Percentiles rank a stretch among this genome's conserved stretches.
These are phyloP conservation scores for Candida silvicultrix DNA, from an alignment of 805 yeast genomes.

Conservation along the genomic window DNA sequence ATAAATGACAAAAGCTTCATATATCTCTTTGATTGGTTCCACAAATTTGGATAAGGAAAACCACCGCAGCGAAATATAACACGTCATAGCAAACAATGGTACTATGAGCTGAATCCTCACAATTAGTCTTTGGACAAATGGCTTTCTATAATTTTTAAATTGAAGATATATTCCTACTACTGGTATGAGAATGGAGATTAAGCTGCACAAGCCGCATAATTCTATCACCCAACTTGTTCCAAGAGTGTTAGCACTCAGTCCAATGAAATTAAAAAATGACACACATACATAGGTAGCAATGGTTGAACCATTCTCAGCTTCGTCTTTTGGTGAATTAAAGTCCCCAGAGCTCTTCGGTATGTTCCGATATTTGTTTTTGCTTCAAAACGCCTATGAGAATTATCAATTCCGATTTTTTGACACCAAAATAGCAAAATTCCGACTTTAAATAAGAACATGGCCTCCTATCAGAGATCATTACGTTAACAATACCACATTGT, in stretches of 20 bases:
- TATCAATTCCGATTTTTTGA: not conserved
- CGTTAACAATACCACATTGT: too few species aligned
- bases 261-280: not conserved
- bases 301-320: not conserved
- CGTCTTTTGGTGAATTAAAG: not conserved
- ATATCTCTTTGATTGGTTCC: constrained; percentile 80
- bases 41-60: constrained; percentile 40
- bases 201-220: constrained; percentile 5
- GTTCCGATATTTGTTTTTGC: not conserved
- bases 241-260: not conserved
- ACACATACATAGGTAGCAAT: constrained; percentile 1
- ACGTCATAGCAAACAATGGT: constrained; percentile 72
- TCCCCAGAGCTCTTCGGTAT: not conserved
- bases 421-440: not conserved
- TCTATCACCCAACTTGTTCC: constrained; percentile 1
- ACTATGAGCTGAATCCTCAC: constrained; percentile 77
- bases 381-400: not conserved
- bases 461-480: too few species aligned
- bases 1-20: constrained; percentile 94
- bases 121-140: constrained; percentile 78
- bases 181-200: constrained; percentile 35
- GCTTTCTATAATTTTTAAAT: constrained; percentile 73
- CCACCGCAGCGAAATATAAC: constrained; percentile 50
- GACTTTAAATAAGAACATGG: not conserved
- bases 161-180: constrained; percentile 44